A percentile compares a stretch with the other conserved stretches of the same genome.
These are phyloP conservation scores for Rhizoclosmatium sp. DNA, from an alignment of 192 early-diverging fungal species.

Conservation along the genomic window DNA sequence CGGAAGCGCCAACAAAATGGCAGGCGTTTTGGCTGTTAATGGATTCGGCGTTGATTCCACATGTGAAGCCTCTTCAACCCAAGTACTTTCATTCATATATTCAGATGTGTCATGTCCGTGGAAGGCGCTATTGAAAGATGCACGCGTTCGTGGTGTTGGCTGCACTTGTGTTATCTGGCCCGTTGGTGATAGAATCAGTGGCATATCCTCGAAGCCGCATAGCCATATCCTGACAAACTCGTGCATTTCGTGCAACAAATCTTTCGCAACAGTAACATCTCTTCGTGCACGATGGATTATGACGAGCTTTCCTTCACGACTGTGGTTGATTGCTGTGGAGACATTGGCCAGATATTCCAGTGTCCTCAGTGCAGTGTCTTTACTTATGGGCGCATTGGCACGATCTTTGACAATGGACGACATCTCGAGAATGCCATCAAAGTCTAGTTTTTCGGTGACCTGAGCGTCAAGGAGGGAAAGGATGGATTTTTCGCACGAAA, in stretches of 20 bases:
- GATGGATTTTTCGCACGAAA: constrained; percentile 31
- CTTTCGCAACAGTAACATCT: constrained; percentile 26
- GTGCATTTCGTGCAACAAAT: constrained; percentile 34
- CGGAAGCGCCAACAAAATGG: constrained; percentile 25
- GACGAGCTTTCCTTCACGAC: constrained; percentile 19
- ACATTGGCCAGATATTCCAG: constrained; percentile 33
- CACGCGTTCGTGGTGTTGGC: not conserved
- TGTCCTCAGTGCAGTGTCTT: constrained; percentile 22
- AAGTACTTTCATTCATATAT: not conserved
- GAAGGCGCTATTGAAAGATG: not conserved
- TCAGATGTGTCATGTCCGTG: not conserved
- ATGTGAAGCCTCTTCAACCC: not conserved
- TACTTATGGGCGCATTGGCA: not conserved
- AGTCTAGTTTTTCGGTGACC: not conserved
- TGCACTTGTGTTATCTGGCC: not conserved
- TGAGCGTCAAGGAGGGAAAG: constrained; percentile 17
- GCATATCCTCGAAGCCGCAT: constrained; percentile 19
- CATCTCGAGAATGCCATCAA: constrained; percentile 27
- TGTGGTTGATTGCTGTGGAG: constrained; percentile 21
- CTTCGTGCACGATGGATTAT: constrained; percentile 27
- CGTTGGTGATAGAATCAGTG: not conserved
- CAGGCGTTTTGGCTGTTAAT: constrained; percentile 21
- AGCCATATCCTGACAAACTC: constrained; percentile 37
- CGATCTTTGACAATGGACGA: not conserved
- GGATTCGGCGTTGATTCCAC: constrained; percentile 6